Evolutionary conservation across 108 stramenopile species (phyloP).

Genomic region (Nitzschia palea): DNA sequence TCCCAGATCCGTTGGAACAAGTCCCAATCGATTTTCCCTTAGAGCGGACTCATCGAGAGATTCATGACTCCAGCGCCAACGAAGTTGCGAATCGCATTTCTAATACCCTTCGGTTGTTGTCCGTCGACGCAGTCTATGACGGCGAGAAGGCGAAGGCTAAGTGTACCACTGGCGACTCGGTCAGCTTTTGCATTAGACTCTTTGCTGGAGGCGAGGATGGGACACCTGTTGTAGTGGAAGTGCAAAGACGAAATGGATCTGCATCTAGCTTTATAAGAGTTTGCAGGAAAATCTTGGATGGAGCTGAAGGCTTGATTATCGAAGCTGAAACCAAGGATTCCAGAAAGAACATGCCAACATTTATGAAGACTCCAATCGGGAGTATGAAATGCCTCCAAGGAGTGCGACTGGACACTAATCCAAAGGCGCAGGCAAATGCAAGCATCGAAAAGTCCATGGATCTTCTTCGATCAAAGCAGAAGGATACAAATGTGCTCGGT

Average conservation of each 20-base stretch:
- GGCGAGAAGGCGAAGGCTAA: slow-evolving; percentile 53
- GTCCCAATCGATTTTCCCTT: slow-evolving; percentile 47
- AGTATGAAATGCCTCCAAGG: slow-evolving; percentile 56
- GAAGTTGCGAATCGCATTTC: slow-evolving; percentile 62
- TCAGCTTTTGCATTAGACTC: slow-evolving; percentile 68
- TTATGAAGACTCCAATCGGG: slow-evolving; percentile 32
- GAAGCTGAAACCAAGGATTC: slow-evolving; percentile 3
- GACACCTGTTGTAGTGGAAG: slow-evolving; percentile 60
- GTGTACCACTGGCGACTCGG: slow-evolving; percentile 63
- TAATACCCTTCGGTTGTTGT: slow-evolving; percentile 49
- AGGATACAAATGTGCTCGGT: slow-evolving; percentile 59
- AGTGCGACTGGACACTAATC: slow-evolving; percentile 12
- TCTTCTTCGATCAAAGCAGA: slow-evolving; percentile 46
- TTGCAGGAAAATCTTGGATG: slow-evolving; percentile 67
- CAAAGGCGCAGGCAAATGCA: slow-evolving; percentile 20
- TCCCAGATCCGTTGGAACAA: slow-evolving; percentile 23
- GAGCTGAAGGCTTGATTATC: slow-evolving; percentile 53
- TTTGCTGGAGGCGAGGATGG: slow-evolving; percentile 52
- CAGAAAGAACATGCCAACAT: slow-evolving; percentile 23
- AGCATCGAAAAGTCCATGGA: slow-evolving; percentile 43
- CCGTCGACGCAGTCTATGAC: slow-evolving; percentile 65
- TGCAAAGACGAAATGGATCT: slow-evolving; percentile 66
- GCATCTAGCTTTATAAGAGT: slow-evolving; percentile 59
- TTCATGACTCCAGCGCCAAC: slow-evolving; percentile 30
- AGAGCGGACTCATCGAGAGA: slow-evolving; percentile 56